Evolutionary conservation across 768 basidiomycete species (phyloP), one percentile per base, ranked within the genome.

Genomic region (Lyophyllum decastes): DNA sequence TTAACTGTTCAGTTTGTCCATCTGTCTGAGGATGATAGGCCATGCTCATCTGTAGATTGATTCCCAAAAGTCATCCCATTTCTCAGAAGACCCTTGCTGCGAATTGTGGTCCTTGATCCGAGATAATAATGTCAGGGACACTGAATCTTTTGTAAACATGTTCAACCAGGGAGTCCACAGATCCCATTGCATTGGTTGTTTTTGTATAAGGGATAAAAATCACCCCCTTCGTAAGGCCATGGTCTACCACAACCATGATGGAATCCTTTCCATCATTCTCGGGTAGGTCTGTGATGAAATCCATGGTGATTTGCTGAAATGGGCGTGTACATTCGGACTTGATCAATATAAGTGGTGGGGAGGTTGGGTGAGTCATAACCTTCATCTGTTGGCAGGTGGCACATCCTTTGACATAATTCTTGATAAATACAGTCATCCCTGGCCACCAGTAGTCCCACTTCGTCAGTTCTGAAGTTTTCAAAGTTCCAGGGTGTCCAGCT

Each of bases 21-120:
- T 80, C 66, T 3, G 73, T 73, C 49, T 77, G 72, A 0, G 79
- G 81, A 53, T 81, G 80, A 49, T 73, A 81, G 25, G 77, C 78
- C 0, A 78, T 80, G 16, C 70, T 70, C 0, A 71, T 60, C 21
- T 66, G 69, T 0, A 43, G 48, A 8, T 72, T 47, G 33, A 80
- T 74, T 0, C 72, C 70, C 0, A 80, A 66, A 1, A 66, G 41
- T 25, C 49, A 38, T 33, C 65, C 63, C 0, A 80, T 51, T 0
- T 70, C 68, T 8, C 30, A n/a, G 61, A 70, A 76, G 62, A 78
- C 72, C 4, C 63, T 34, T 1, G 71, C 67, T 0, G 67, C 62
- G 48, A 76, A 78, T 30, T 65, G 57, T 2, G 68, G 43, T 2
- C 70, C 72, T 8, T 64, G 46, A 33, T 74, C 71, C 16, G 56